Percentiles rank a stretch among this genome's conserved stretches.
phyloP scores from a whole-genome alignment of 768 basidiomycete species.

The Agrocybe praecox region DNA sequence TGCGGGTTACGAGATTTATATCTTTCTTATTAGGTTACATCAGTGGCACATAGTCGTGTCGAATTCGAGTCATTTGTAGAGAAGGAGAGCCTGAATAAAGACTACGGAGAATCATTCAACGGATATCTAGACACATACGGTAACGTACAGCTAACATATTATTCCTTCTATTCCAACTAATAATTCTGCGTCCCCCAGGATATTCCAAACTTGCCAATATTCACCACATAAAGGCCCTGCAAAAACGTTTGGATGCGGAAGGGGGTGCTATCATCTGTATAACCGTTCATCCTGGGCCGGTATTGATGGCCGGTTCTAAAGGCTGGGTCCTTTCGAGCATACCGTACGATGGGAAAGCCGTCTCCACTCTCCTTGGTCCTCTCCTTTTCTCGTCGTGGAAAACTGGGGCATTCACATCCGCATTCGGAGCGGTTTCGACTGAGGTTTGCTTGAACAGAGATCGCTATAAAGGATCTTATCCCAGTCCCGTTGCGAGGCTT shows the following conservation, averaged over 20 bases:
- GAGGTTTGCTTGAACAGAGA: slow-evolving; percentile 30
- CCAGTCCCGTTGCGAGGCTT: slow-evolving; percentile 35
- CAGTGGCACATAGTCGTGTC: background rate
- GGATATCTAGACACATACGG: slow-evolving; percentile 31
- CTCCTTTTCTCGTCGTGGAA: slow-evolving; percentile 18
- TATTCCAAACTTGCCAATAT: slow-evolving; percentile 53
- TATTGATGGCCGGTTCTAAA: slow-evolving; percentile 29
- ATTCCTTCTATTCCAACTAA: background rate
- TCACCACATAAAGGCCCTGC: slow-evolving; percentile 52
- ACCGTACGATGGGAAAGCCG: slow-evolving; percentile 10
- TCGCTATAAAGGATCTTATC: slow-evolving; percentile 38
- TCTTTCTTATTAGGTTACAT: slow-evolving; percentile 21
- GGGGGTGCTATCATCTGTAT: slow-evolving; percentile 38
- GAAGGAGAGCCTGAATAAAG: slow-evolving; percentile 36
- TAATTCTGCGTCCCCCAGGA: slow-evolving; percentile 28
- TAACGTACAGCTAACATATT: slow-evolving; percentile 14
- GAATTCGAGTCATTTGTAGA: slow-evolving; percentile 26
- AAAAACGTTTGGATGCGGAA: slow-evolving; percentile 42
- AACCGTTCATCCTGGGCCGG: slow-evolving; percentile 43
- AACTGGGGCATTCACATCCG: slow-evolving; percentile 36
- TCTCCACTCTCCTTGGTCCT: slow-evolving; percentile 7
- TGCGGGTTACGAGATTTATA: slow-evolving; percentile 25
- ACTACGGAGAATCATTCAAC: slow-evolving; percentile 25
- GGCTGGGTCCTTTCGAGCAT: slow-evolving; percentile 9
- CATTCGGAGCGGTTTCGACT: slow-evolving; percentile 42